Evolutionary conservation across 441 rosid species (phyloP).

Genomic region (Macaranga tanarius): DNA sequence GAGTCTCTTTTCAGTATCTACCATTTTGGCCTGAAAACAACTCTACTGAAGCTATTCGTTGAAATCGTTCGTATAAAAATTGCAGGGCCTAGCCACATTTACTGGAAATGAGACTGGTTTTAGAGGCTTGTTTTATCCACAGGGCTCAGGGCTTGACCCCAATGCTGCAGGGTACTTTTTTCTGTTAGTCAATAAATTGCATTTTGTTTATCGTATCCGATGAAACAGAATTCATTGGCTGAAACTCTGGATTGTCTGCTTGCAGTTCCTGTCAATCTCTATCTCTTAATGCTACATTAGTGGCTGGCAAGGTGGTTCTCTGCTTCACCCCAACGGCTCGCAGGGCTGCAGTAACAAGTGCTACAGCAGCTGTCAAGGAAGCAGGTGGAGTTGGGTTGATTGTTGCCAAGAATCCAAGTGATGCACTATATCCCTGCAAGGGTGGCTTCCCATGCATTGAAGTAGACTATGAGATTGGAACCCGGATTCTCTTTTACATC

Average conservation of each 20-base stretch:
- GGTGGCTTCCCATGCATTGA: conserved; percentile 35
- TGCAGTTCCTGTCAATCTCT: conserved; percentile 42
- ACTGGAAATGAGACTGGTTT: conserved; percentile 34
- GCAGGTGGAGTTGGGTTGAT: conserved; percentile 49
- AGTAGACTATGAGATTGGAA: conserved; percentile 53
- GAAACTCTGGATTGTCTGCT: not conserved
- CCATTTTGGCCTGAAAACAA: not conserved
- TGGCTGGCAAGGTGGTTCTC: conserved; percentile 45
- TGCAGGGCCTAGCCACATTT: conserved; percentile 44
- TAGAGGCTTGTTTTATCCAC: conserved; percentile 37
- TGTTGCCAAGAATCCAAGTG: conserved; percentile 39
- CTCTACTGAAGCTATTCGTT: not conserved
- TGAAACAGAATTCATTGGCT: not conserved
- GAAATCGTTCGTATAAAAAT: not conserved
- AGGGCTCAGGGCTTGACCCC: conserved; percentile 30
- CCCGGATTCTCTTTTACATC: conserved; percentile 49
- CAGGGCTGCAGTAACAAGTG: conserved; percentile 23
- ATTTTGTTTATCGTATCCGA: not conserved
- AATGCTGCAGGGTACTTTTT: conserved; percentile 29
- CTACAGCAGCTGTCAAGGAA: conserved; percentile 31
- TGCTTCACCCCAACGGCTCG: conserved; percentile 38
- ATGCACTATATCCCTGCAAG: conserved; percentile 30
- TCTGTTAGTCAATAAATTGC: not conserved
- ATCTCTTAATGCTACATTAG: conserved; percentile 27
- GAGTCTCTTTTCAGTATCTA: no score